Percentiles rank a stretch among this genome's conserved stretches.
phyloP scores from a whole-genome alignment of 306 rosid genomes.

The Echinosophora koreensis region DNA sequence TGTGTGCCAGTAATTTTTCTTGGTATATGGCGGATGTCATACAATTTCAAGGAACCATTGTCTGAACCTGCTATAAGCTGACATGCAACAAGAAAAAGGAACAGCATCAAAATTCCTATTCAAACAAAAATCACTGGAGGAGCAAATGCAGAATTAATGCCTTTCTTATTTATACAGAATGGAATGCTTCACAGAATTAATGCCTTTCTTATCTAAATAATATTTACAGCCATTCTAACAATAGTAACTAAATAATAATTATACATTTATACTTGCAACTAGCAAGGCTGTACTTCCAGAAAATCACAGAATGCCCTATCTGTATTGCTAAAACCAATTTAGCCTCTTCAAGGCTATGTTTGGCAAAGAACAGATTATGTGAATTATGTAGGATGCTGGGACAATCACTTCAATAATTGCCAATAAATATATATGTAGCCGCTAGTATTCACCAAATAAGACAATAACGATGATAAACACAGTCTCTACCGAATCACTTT shows the following conservation, averaged over 20 bases:
- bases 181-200: conserved; percentile 23
- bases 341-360: conserved; percentile 30
- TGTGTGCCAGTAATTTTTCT: conserved; percentile 49
- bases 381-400: conserved; percentile 15
- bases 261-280: conserved; percentile 17
- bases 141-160: conserved; percentile 29
- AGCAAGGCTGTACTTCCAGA: conserved; percentile 27
- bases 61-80: conserved; percentile 97
- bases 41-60: conserved; percentile 82
- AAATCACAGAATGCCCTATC: conserved; percentile 32
- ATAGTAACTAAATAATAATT: conserved; percentile 32
- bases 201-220: conserved; percentile 22
- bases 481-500: conserved; percentile 28
- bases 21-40: conserved; percentile 62
- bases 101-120: conserved; percentile 45
- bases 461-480: conserved; percentile 19
- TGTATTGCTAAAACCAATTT: conserved; percentile 32
- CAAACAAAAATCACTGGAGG: conserved; percentile 27
- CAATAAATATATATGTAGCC: conserved; percentile 15
- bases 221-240: conserved; percentile 18
- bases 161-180: conserved; percentile 32
- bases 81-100: conserved; percentile 45
- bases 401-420: conserved; percentile 28
- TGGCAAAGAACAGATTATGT: conserved; percentile 36
- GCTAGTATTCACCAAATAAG: conserved; percentile 17